Evolutionary conservation across 2,329 filamentous ascomycete genomes (phyloP).

Genomic region (Botrytis hyacinthi): DNA sequence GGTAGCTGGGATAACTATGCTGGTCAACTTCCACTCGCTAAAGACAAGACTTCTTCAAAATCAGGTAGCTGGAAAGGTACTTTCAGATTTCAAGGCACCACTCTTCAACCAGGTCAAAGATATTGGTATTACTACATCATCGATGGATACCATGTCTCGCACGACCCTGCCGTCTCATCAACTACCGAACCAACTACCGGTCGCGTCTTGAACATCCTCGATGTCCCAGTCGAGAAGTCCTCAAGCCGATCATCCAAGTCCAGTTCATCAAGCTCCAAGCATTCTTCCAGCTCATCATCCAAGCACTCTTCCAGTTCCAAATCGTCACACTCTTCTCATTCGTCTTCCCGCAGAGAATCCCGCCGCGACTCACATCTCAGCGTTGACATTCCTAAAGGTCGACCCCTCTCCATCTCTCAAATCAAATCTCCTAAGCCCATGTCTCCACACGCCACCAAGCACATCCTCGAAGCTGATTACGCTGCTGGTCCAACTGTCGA

Average conservation of each 20-base stretch:
- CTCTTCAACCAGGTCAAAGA: slow-evolving; percentile 81
- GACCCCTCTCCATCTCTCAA: slow-evolving; percentile 81
- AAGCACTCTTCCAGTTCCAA: slow-evolving; percentile 30
- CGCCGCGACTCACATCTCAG: slow-evolving; percentile 49
- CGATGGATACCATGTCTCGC: slow-evolving; percentile 95
- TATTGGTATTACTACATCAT: slow-evolving; percentile 99
- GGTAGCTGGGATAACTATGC: slow-evolving; percentile 98
- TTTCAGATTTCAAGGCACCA: slow-evolving; percentile 89
- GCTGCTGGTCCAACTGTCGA: slow-evolving; percentile 66
- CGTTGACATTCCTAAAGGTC: slow-evolving; percentile 79
- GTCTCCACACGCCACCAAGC: slow-evolving; percentile 80
- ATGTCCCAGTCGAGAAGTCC: slow-evolving; percentile 65
- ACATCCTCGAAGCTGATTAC: slow-evolving; percentile 83
- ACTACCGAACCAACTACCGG: slow-evolving; percentile 95
- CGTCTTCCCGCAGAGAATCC: slow-evolving; percentile 43
- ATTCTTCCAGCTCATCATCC: slow-evolving; percentile 43
- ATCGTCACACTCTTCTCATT: slow-evolving; percentile 42
- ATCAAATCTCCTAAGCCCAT: slow-evolving; percentile 90
- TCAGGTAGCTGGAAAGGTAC: slow-evolving; percentile 91
- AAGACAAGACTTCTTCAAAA: slow-evolving; percentile 79
- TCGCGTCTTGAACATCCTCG: slow-evolving; percentile 95
- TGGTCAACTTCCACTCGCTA: slow-evolving; percentile 90
- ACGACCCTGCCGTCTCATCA: slow-evolving; percentile 87
- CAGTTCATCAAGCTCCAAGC: slow-evolving; percentile 39
- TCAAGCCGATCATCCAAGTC: slow-evolving; percentile 45